Conservation (phyloP, 371 early-diverging fungal genomes). For the Blakeslea trispora region DNA sequence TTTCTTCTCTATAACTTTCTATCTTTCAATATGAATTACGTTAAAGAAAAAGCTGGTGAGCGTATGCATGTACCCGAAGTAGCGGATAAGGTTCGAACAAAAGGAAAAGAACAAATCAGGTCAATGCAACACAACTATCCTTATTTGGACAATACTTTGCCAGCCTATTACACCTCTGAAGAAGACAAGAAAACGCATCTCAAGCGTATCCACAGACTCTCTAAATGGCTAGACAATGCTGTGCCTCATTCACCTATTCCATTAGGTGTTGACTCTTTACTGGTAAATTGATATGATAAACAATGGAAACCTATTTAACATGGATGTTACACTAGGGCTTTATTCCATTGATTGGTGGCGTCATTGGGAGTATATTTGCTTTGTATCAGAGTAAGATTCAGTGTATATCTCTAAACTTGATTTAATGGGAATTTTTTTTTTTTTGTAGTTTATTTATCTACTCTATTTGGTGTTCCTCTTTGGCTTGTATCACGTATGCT, state of each 20-base stretch:
- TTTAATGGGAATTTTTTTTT: not conserved
- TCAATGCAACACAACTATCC: constrained; percentile 20
- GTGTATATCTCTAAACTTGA: too few species aligned
- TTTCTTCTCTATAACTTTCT: constrained; percentile 3
- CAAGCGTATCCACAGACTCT: constrained; percentile 21
- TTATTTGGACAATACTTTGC: constrained; percentile 24
- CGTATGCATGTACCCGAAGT: constrained; percentile 15
- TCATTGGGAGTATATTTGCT: constrained; percentile 24
- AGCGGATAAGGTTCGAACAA: constrained; percentile 17
- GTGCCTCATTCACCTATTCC: constrained; percentile 42
- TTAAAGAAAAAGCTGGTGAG: constrained; percentile 22
- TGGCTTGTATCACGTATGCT: constrained; percentile 42
- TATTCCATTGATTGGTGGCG: constrained; percentile 38
- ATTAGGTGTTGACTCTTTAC: constrained; percentile 37
- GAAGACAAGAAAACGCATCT: constrained; percentile 18
- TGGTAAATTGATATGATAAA: constrained; percentile 26
- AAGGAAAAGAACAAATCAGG: constrained; percentile 18
- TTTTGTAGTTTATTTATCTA: constrained; percentile 29
- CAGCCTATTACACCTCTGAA: constrained; percentile 15
- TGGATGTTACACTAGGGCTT: constrained; percentile 21
- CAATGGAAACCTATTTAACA: too few species aligned
- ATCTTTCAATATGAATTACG: constrained; percentile 23
- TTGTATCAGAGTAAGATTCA: constrained; percentile 33
- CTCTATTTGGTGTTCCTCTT: constrained; percentile 36
- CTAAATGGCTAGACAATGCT: constrained; percentile 37